Conservation (phyloP, 805 yeast genomes). For the Hagleromyces aurorensis region DNA sequence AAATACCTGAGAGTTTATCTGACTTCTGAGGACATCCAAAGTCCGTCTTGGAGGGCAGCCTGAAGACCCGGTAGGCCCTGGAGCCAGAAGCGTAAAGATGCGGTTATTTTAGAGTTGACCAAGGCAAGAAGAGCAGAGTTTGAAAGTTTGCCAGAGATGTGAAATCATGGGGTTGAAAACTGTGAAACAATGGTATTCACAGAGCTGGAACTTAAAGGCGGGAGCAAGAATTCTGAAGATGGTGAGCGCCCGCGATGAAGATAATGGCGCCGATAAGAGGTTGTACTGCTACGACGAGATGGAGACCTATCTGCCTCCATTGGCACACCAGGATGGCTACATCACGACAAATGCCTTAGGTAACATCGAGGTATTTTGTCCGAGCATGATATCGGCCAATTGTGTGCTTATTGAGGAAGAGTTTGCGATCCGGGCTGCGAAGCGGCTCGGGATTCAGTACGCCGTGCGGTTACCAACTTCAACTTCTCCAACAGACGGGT, state of each 20-base stretch:
- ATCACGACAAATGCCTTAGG: constrained; percentile 74
- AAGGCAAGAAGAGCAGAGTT: constrained; percentile 31
- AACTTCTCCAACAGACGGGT: constrained; percentile 47
- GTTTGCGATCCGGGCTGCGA: constrained; percentile 62
- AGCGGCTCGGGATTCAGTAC: constrained; percentile 59
- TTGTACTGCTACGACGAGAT: constrained; percentile 78
- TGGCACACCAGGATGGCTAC: constrained; percentile 51
- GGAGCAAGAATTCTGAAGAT: constrained; percentile 61
- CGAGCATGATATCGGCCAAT: constrained; percentile 77
- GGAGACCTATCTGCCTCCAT: constrained; percentile 57
- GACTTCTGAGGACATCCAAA: constrained; percentile 85
- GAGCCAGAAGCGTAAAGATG: constrained; percentile 53
- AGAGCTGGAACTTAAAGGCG: constrained; percentile 64
- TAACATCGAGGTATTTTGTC: constrained; percentile 71
- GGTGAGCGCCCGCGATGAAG: constrained; percentile 38
- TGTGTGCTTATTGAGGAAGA: constrained; percentile 53
- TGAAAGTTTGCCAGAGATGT: constrained; percentile 60
- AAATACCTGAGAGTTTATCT: constrained; percentile 75
- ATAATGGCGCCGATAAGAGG: constrained; percentile 50
- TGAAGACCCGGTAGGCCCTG: constrained; percentile 64
- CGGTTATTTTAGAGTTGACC: constrained; percentile 56
- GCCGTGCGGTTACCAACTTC: constrained; percentile 88
- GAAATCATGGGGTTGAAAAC: constrained; percentile 59
- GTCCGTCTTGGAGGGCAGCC: constrained; percentile 70
- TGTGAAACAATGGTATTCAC: constrained; percentile 79